Conservation (phyloP, 2,329 filamentous ascomycete genomes). For the Claviceps sp. region DNA sequence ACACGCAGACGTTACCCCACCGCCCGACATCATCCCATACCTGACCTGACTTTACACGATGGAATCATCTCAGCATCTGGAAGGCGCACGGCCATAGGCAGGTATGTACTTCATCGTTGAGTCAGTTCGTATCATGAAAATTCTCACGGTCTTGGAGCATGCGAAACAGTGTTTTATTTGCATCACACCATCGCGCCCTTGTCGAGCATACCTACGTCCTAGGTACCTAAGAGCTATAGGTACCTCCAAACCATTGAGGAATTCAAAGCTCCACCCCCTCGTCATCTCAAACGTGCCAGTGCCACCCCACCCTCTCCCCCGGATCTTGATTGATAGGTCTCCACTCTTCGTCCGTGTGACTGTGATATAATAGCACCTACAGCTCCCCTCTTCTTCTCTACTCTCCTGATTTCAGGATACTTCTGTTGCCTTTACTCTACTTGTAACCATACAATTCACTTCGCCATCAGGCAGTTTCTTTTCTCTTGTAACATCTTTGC, state of each 20-base stretch:
- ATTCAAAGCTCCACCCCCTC: background rate
- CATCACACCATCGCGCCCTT: too few species aligned
- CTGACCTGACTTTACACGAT: background rate
- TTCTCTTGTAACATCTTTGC: background rate
- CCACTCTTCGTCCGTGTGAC: constrained; percentile 13
- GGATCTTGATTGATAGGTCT: constrained; percentile 4
- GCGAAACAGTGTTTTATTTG: background rate
- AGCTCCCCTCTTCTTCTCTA: constrained; percentile 7
- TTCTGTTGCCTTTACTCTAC: background rate
- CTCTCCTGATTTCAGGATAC: background rate
- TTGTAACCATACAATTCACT: constrained; percentile 4
- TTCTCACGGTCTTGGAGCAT: background rate
- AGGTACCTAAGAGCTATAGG: background rate
- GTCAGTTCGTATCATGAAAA: too few species aligned
- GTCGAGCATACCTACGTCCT: background rate
- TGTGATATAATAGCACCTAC: constrained; percentile 10
- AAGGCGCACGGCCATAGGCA: background rate
- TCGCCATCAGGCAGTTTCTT: constrained; percentile 1
- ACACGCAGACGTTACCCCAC: background rate
- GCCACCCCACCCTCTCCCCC: background rate
- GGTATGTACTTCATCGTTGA: background rate
- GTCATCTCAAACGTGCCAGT: background rate
- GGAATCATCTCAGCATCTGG: background rate
- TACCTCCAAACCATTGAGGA: too few species aligned
- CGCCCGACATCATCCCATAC: background rate